phyloP scores from a whole-genome alignment of 345 rosid species.

The Capsella bursapastoris region DNA sequence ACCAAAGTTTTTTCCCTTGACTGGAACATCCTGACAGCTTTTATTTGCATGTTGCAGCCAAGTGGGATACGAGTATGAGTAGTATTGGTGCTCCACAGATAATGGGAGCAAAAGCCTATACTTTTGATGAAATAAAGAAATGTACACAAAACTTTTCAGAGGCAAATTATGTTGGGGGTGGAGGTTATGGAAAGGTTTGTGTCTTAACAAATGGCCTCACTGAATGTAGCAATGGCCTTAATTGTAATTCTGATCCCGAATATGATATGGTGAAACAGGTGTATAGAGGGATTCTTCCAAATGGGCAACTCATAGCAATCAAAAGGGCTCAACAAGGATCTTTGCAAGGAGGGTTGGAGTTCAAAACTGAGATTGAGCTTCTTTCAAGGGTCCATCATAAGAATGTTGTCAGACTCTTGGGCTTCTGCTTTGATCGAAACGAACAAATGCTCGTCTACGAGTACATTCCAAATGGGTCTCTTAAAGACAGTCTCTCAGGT shows the following conservation, averaged over 20 bases:
- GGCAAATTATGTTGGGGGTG: slow-evolving; percentile 71
- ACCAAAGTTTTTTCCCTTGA: not conserved
- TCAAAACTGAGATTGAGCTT: slow-evolving; percentile 90
- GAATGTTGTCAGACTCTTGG: slow-evolving; percentile 71
- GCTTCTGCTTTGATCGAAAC: slow-evolving; percentile 71
- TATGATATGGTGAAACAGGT: slow-evolving; percentile 51
- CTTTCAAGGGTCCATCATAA: slow-evolving; percentile 89
- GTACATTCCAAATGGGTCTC: slow-evolving; percentile 67
- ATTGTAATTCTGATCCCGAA: not conserved
- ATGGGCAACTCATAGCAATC: slow-evolving; percentile 65
- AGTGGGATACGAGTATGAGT: slow-evolving; percentile 66
- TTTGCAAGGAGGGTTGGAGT: slow-evolving; percentile 77
- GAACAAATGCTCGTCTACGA: slow-evolving; percentile 86
- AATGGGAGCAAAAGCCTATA: slow-evolving; percentile 78
- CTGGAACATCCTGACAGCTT: not conserved
- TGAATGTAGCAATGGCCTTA: not conserved
- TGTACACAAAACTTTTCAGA: slow-evolving; percentile 73
- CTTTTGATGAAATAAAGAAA: slow-evolving; percentile 73
- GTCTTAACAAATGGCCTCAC: not conserved
- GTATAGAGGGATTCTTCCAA: slow-evolving; percentile 66
- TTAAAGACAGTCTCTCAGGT: slow-evolving; percentile 77
- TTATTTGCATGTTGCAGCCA: slow-evolving; percentile 52
- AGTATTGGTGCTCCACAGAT: slow-evolving; percentile 68
- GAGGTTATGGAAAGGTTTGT: slow-evolving; percentile 91
- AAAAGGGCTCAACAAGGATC: slow-evolving; percentile 89